phyloP scores from a whole-genome alignment of 176 grass and related monocot species.

The Tuctoria greenei region DNA sequence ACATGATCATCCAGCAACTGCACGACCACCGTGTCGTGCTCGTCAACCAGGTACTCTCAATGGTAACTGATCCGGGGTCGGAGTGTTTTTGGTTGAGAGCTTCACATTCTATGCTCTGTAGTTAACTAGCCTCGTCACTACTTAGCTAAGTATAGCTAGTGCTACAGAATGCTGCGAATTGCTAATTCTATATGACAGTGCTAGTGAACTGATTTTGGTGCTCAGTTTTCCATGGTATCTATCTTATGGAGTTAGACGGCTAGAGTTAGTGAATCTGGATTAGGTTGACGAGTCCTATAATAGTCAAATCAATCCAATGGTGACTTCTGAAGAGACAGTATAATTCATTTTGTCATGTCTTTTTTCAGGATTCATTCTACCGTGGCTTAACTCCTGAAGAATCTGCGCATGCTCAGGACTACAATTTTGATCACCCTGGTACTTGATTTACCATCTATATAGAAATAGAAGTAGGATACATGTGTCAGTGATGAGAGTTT shows the following conservation, averaged over 20 bases:
- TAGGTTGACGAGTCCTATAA: not conserved
- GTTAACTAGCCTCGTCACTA: not conserved
- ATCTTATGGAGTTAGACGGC: too few relatives aligned
- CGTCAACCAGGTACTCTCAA: constrained; percentile 65
- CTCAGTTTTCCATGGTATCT: too few relatives aligned
- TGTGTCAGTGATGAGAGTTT: constrained; percentile 11
- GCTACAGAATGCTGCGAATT: too few relatives aligned
- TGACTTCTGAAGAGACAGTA: not conserved
- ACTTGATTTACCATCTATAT: constrained; percentile 36
- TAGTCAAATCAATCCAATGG: not conserved
- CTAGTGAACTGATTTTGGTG: too few relatives aligned
- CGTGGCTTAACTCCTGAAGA: constrained; percentile 93
- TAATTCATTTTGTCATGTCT: not conserved
- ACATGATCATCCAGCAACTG: constrained; percentile 99
- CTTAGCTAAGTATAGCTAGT: too few relatives aligned
- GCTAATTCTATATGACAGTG: too few relatives aligned
- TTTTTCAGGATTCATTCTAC: constrained; percentile 90
- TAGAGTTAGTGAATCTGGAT: too few relatives aligned
- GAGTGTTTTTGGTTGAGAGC: not conserved
- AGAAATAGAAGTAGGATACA: constrained; percentile 24
- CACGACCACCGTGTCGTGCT: constrained; percentile 96
- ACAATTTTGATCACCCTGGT: constrained; percentile 99
- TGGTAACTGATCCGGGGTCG: not conserved
- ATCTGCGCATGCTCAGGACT: constrained; percentile 75
- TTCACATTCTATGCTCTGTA: not conserved